Evolutionary conservation across 805 yeast genomes (phyloP).

Genomic region (Candida silvatica): DNA sequence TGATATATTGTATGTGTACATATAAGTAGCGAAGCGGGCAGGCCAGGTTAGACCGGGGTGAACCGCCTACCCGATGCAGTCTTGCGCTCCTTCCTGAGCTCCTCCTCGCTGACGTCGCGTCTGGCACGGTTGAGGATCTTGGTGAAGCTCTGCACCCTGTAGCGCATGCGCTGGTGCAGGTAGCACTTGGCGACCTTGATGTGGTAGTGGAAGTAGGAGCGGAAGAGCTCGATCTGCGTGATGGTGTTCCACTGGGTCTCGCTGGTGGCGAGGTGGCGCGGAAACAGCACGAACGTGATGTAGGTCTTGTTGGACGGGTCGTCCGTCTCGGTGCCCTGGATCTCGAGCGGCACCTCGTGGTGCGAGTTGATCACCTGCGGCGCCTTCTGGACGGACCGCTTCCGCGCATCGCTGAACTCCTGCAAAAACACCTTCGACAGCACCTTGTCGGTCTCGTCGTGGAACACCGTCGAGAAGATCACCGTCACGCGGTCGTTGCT

Average conservation of each 20-base stretch:
- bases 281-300: slow-evolving; percentile 68
- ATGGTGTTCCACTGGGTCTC: slow-evolving; percentile 74
- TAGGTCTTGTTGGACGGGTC: slow-evolving; percentile 32
- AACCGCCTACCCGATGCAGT: slow-evolving; percentile 71
- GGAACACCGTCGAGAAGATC: slow-evolving; percentile 86
- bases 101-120: slow-evolving; percentile 80
- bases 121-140: slow-evolving; percentile 95
- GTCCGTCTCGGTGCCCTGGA: slow-evolving; percentile 35
- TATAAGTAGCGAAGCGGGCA: too few relatives aligned
- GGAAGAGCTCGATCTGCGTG: slow-evolving; percentile 82
- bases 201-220: slow-evolving; percentile 98
- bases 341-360: slow-evolving; percentile 88
- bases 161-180: slow-evolving; percentile 98
- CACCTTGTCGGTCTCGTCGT: slow-evolving; percentile 92
- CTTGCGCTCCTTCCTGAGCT: slow-evolving; percentile 39
- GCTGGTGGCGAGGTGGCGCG: slow-evolving; percentile 61
- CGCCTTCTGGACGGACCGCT: slow-evolving; percentile 91
- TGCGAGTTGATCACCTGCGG: slow-evolving; percentile 94
- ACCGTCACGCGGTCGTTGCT: slow-evolving; percentile 95
- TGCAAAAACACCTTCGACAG: slow-evolving; percentile 86
- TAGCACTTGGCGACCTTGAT: slow-evolving; percentile 97
- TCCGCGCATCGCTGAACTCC: slow-evolving; percentile 94
- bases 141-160: slow-evolving; percentile 85
- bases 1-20: too few relatives aligned
- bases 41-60: too few relatives aligned